Evolutionary conservation across 345 rosid species (phyloP).

Genomic region (Murraya paniculata): DNA sequence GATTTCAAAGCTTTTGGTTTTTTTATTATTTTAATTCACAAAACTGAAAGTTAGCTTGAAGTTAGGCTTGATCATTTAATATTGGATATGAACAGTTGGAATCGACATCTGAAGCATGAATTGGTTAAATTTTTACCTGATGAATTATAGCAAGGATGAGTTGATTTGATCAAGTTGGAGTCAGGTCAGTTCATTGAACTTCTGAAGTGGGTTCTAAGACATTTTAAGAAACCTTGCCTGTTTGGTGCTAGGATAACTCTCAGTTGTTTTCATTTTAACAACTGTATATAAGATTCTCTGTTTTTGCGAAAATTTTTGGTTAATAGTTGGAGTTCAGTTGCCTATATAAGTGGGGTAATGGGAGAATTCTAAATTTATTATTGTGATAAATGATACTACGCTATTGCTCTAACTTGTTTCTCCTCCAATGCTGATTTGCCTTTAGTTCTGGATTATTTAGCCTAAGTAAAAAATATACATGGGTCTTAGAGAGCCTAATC

Average conservation of each 20-base stretch:
- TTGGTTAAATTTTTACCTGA: slow-evolving; percentile 23
- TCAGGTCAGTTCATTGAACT: slow-evolving; percentile 31
- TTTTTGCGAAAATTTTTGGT: neutral
- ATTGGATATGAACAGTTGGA: slow-evolving; percentile 29
- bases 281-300: neutral
- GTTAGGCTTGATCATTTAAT: slow-evolving; percentile 23
- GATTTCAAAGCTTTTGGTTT: neutral
- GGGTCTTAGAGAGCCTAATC: too few relatives aligned
- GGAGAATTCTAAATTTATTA: neutral
- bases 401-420: neutral
- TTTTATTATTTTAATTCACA: neutral
- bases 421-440: neutral
- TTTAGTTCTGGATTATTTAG: neutral
- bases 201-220: slow-evolving; percentile 21
- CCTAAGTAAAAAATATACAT: neutral
- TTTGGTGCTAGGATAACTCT: neutral
- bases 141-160: slow-evolving; percentile 33
- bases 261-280: neutral
- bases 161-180: slow-evolving; percentile 34
- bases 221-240: slow-evolving; percentile 1
- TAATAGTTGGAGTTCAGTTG: neutral
- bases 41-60: slow-evolving; percentile 4
- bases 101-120: slow-evolving; percentile 28
- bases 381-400: neutral
- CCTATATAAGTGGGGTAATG: neutral